Conservation (phyloP, 805 yeast species). For the Vanderwaltozyma tropicalis region DNA sequence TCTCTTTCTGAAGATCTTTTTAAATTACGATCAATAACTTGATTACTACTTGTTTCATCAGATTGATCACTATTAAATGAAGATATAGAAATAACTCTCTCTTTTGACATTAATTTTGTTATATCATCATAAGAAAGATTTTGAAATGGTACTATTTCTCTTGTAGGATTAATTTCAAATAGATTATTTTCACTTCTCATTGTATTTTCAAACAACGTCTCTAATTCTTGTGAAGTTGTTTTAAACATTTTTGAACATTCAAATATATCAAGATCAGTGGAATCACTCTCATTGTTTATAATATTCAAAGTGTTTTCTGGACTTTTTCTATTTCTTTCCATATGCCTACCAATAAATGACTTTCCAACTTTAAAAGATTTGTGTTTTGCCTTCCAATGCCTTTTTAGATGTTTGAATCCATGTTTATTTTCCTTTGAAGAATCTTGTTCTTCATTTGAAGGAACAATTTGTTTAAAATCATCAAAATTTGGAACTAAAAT, state of each 20-base stretch:
- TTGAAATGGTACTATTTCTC: constrained; percentile 1
- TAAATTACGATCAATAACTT: no score
- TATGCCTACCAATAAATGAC: no score
- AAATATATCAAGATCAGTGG: no score
- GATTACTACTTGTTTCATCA: background rate
- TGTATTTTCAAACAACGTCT: background rate
- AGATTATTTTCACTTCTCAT: constrained; percentile 4
- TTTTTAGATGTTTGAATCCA: no score
- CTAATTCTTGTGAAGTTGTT: background rate
- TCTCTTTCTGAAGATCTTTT: no score
- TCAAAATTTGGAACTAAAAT: background rate
- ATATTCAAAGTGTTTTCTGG: no score
- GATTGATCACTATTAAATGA: background rate
- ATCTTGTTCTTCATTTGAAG: background rate
- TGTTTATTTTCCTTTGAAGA: background rate
- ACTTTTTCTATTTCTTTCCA: no score
- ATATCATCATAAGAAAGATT: constrained; percentile 1
- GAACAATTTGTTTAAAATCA: background rate
- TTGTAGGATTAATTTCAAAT: background rate
- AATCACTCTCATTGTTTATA: background rate
- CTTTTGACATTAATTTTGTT: background rate
- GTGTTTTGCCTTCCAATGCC: no score
- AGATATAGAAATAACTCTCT: background rate
- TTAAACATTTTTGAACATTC: background rate
- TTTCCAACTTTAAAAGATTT: background rate